Base-by-base conservation (phyloP, 257 asterid genomes). In the Primulina tabacum region DNA sequence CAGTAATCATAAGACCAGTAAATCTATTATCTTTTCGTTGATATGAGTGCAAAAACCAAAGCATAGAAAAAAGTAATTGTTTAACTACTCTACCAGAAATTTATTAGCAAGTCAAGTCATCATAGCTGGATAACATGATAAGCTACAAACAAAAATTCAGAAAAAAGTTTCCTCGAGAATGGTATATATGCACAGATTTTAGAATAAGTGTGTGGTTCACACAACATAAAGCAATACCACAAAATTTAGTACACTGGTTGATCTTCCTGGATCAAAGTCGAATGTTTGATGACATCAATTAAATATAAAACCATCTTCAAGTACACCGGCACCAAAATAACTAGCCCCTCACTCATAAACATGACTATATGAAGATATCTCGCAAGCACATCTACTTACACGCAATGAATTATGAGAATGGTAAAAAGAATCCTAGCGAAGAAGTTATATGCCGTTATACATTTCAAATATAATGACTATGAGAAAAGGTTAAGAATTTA, bases 1-100 rank as follows among this genome's bases (percentile, higher is more conserved):
- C 63, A 66, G 71, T 57, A 67, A 60, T 79, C 38, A 50, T 64
- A 12, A 52, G 73, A 73, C 71, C 65, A 75, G 62, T 70, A 71
- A 43, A 75, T 60, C 67, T 30, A 20, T 75, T 47, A 64, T 37
- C 6, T 70, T 65, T 62, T 32, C 38, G 71, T 68, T 35, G 52
- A 62, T 52, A 73, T 55, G 68, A 67, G 37, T 33, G 65, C 40
- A 47, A 75, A 57, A 73, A 17, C 26, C 38, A 38, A 70, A 62
- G 29, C 21, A 71, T 64, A n/a, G 61, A 67, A 69, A 32, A 56
- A 74, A 43, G 65, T 38, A 65, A 28, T 67, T 58, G 57, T 60
- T 60, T 52, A 60, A 77, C 47, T 71, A 65, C 37, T 64, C 52
- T 47, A 60, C 58, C 35, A 58, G 43, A 37, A 18, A 65, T 50